Conservation (phyloP, 352 stramenopile genomes). For the Phytophthora citricola region DNA sequence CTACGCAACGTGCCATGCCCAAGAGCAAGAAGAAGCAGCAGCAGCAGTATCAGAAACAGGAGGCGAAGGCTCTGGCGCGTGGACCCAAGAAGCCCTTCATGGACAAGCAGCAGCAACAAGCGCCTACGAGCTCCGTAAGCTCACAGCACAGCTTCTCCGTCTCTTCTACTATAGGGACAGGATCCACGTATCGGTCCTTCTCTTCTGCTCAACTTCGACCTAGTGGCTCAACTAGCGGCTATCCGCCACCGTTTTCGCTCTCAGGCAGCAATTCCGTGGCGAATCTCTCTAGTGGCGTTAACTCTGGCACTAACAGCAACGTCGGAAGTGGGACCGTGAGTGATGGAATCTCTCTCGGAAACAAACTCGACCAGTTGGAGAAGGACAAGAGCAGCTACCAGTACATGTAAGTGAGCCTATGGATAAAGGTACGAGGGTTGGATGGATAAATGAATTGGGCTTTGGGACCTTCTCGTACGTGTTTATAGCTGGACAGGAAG, state of each 20-base stretch:
- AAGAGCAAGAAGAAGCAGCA: conserved; percentile 45
- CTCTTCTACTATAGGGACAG: conserved; percentile 42
- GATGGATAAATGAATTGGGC: conserved; percentile 30
- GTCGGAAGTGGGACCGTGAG: conserved; percentile 26
- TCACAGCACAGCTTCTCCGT: conserved; percentile 43
- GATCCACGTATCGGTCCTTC: conserved; percentile 37
- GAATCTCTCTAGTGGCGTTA: conserved; percentile 29
- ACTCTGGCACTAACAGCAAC: conserved; percentile 19
- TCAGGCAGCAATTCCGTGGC: conserved; percentile 39
- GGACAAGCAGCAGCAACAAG: conserved; percentile 38
- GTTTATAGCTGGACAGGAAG: conserved; percentile 21
- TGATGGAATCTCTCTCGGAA: conserved; percentile 56
- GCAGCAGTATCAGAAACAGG: conserved; percentile 33
- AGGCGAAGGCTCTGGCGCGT: conserved; percentile 28
- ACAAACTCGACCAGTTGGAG: conserved; percentile 79
- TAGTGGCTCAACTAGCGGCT: conserved; percentile 30
- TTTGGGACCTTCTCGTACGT: conserved; percentile 13
- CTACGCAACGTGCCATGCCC: conserved; percentile 27
- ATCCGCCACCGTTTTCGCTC: conserved; percentile 46
- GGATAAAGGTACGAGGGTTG: conserved; percentile 19
- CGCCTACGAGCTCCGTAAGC: conserved; percentile 21
- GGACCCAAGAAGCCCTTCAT: conserved; percentile 34
- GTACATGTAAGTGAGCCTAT: conserved; percentile 44
- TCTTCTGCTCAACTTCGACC: conserved; percentile 44
- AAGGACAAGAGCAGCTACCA: conserved; percentile 64